Base-by-base conservation (phyloP, 2,329 filamentous ascomycete genomes). In the Aspergillus jensenii region DNA sequence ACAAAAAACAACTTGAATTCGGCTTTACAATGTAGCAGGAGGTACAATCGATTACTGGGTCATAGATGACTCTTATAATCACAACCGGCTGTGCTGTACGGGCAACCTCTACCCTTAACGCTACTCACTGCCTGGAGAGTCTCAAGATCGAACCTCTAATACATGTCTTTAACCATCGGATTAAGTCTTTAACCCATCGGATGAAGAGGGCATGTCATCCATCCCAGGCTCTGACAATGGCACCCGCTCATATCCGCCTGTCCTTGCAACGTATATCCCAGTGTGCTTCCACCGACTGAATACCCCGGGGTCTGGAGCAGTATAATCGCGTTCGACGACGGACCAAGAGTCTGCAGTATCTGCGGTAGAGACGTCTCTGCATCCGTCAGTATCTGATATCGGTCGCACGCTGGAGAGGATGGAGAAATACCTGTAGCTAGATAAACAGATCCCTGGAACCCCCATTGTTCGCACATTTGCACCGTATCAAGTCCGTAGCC, bases 331-430 rank as follows among this genome's bases (percentile, higher is more conserved):
- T 63, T 62, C 6, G 61, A 49, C 11, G 56, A 54, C 7, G 51
- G 41, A 7, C 57, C 52, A 3, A 66, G 21, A 3, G 56, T 51
- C 41, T 66, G 64, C 35, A 66, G 55, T 5, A 65, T 60, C 40
- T 66, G 64, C 5, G 63, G 64, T 4, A 66, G 60, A 17, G 61
- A 58, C 1, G 55, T 33, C 21, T 66, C 64, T 66, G 11, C 12
- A 11, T n/a, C 14, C 1, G 15, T 50, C 41, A 51, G 44, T 14
- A 40, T 31, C n/a, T 14, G n/a, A 25, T n/a, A 9, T 11, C 23
- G 6, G 23, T 19, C 19, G 9, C 27, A 31, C 4, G 14, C 7
- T 15, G 15, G 23, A 19, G 15, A 15, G n/a, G 0, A 21, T 15
- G 15, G 50, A 19, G 9, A 31, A 17, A 4, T 52, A 57, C 55